Evolutionary conservation across 192 early-diverging fungal genomes (phyloP), one percentile per base, ranked within the genome.

Genomic region (Coemansia sp.): DNA sequence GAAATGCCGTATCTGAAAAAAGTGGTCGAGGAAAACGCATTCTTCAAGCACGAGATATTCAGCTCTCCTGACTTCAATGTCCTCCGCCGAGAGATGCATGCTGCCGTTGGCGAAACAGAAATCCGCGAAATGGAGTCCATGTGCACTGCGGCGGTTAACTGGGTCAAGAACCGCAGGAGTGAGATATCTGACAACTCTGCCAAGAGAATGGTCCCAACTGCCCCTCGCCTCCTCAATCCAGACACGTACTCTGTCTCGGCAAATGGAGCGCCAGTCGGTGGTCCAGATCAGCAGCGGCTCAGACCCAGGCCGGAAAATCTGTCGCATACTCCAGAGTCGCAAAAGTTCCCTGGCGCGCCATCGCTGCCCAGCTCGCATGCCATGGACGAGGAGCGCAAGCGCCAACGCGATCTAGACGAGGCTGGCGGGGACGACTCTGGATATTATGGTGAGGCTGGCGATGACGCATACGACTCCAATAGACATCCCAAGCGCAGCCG

Each of bases 31-130:
- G n/a, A 36, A 36, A 64, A 64, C 41, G 23, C 34, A 20, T 48
- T 72, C 50, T 79, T 79, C 52, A 47, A 56, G 36, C 55, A 72
- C 54, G 38, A 40, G 41, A 36, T 79, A 22, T 79, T 79, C 36
- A 40, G 7, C 40, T 70, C 76, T 8, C 29, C 60, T 10, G 70
- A 59, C 4, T 79, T 79, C 27, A 22, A 34, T 7, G 61, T 48
- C 6, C 68, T 59, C 42, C 66, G 76, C 41, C 59, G 61, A 9
- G 41, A 68, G 17, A 64, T 79, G 69, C 62, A 64, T 47, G 40
- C 31, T 17, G 61, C 65, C 0, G 31, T 69, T 25, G 55, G 36
- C 29, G 65, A 68, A 15, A 31, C 65, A 2, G 75, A 65, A 50
- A 59, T 66, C 31, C 61, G 61, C 25, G 34, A 33, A 6, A 33